Percentiles rank a stretch among this genome's conserved stretches.
Conservation (phyloP, 2,329 filamentous ascomycete genomes). For the Sclerotiophoma versabilis region DNA sequence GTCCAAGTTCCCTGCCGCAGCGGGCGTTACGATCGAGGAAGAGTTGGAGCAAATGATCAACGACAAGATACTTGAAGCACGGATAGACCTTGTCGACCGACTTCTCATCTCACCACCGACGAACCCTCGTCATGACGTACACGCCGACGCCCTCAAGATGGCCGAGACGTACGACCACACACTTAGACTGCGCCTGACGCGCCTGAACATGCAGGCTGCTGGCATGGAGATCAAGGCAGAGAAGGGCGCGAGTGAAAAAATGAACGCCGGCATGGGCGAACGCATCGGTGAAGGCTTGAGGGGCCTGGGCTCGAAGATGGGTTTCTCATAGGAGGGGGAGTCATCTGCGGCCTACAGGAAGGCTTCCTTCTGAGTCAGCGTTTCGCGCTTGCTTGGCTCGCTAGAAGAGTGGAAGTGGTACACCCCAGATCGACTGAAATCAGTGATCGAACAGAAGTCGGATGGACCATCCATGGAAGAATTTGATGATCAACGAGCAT, state of each 20-base stretch:
- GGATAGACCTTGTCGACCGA: slow-evolving; percentile 83
- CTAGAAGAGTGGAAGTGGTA: not conserved
- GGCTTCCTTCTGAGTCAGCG: not conserved
- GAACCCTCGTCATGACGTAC: slow-evolving; percentile 72
- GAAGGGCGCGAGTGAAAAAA: slow-evolving; percentile 29
- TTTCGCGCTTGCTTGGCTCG: not conserved
- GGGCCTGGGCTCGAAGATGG: slow-evolving; percentile 40
- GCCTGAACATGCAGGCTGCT: slow-evolving; percentile 77
- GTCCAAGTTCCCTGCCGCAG: slow-evolving; percentile 72
- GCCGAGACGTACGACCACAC: slow-evolving; percentile 76
- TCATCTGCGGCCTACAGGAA: not conserved
- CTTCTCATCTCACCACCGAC: slow-evolving; percentile 75
- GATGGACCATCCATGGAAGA: not conserved
- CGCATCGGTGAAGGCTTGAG: slow-evolving; percentile 37
- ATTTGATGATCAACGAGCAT: slow-evolving; percentile 6
- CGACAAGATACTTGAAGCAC: slow-evolving; percentile 72
- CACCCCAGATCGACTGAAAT: not conserved
- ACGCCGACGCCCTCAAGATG: slow-evolving; percentile 71
- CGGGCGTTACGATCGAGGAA: slow-evolving; percentile 61
- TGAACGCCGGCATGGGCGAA: slow-evolving; percentile 22
- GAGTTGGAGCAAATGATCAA: slow-evolving; percentile 84
- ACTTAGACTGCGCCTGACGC: slow-evolving; percentile 76
- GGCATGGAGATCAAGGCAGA: slow-evolving; percentile 70
- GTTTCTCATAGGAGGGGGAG: slow-evolving; percentile 28
- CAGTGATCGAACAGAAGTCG: not conserved